Evolutionary conservation across 1,284 basidiomycete genomes (phyloP).

Genomic region (Irpex lacteus): DNA sequence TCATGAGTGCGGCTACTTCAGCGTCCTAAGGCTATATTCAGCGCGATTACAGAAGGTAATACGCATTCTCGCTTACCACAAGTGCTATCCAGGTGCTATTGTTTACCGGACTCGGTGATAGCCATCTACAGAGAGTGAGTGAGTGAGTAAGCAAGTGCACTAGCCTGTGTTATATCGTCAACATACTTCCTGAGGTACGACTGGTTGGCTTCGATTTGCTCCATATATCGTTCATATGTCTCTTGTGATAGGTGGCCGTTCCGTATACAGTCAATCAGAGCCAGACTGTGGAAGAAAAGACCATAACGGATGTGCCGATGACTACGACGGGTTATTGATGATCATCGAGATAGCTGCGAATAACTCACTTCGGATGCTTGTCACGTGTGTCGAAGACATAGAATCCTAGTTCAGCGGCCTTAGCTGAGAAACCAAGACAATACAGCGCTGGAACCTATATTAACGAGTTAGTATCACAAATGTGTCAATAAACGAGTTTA

Average conservation of each 20-base stretch:
- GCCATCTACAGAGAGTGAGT: conserved; percentile 44
- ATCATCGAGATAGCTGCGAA: neutral
- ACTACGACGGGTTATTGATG: conserved; percentile 28
- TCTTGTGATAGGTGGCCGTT: conserved; percentile 37
- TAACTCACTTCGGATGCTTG: conserved; percentile 57
- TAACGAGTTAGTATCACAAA: neutral
- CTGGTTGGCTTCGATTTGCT: conserved; percentile 60
- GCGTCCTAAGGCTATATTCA: conserved; percentile 46
- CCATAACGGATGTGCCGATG: conserved; percentile 65
- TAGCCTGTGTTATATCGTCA: neutral
- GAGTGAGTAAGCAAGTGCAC: conserved; percentile 2
- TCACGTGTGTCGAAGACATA: conserved; percentile 53
- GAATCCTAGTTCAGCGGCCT: conserved; percentile 63
- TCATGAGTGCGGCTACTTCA: conserved; percentile 57
- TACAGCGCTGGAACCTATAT: conserved; percentile 56
- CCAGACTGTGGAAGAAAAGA: conserved; percentile 65
- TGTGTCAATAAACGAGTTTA: neutral
- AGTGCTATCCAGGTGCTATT: conserved; percentile 64
- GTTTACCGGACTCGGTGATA: conserved; percentile 65
- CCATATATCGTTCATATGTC: conserved; percentile 41
- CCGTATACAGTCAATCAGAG: conserved; percentile 56
- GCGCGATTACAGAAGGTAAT: neutral
- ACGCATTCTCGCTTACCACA: conserved; percentile 41
- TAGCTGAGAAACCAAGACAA: conserved; percentile 53
- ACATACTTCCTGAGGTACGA: conserved; percentile 53